Evolutionary conservation across 2,329 filamentous ascomycete species (phyloP), one percentile per base, ranked within the genome.

Genomic region (Botryosphaeria dothidea): DNA sequence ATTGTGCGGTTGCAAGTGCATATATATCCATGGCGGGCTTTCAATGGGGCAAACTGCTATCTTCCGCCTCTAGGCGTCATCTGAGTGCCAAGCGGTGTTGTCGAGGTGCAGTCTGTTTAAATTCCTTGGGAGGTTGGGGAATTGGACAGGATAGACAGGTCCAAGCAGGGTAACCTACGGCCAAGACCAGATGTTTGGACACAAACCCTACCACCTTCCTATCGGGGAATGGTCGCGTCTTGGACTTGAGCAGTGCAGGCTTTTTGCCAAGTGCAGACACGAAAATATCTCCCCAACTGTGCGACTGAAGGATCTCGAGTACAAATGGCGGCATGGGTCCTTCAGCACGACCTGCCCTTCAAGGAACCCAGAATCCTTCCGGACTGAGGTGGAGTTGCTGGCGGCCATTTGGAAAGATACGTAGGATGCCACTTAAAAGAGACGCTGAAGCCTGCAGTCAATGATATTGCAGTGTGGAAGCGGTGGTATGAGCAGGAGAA

Each of bases 121-220:
- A 41, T 1, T 19, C 17, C 52, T 58, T 45, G 54, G 54, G 27
- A 43, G 23, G 25, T 19, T 19, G 36, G 54, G 25, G 17, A 45
- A 43, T 29, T 13, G 6, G 54, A 58, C 54, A 31, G 23, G 54
- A 58, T 43, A 45, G 54, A 43, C 36, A 58, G 54, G 54, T 58
- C 54, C 34, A 58, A 58, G 54, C 34, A 8, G 34, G 23, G 23
- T 11, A 43, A 43, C 29, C 23, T 29, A 8, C 25, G 25, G 54
- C 54, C 38, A 58, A 58, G 54, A 17, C 38, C 8, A 21, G n/a
- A 19, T 29, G 52, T 31, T 45, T 29, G 54, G 21, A 29, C 11
- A 13, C 13, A 31, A 29, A 5, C 23, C 23, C 31, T 31, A 36
- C 23, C 4, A 58, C 54, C 54, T 58, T 58, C 54, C 54, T 31